phyloP scores from a whole-genome alignment of 2,329 filamentous ascomycete genomes.

The Colletotrichum salicis region DNA sequence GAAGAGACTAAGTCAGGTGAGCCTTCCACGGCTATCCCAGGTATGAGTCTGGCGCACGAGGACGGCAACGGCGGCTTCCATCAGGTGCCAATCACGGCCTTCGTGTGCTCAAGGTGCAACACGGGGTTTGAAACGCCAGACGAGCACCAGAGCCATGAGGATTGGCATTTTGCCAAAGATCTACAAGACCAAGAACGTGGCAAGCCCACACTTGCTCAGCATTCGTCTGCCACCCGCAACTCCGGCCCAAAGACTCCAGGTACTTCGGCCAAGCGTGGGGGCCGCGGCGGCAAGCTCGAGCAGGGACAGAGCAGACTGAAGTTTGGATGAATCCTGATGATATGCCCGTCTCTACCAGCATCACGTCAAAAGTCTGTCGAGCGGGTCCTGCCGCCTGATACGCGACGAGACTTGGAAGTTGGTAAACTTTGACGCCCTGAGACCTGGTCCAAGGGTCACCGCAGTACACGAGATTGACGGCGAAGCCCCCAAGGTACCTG shows the following conservation, averaged over 20 bases:
- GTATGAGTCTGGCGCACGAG: neutral
- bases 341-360: neutral
- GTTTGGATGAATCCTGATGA: constrained; percentile 59
- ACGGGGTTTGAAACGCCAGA: constrained; percentile 67
- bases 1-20: constrained; percentile 35
- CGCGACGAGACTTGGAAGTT: constrained; percentile 9
- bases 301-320: constrained; percentile 70
- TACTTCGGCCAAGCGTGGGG: constrained; percentile 52
- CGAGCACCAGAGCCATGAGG: constrained; percentile 79
- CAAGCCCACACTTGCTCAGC: constrained; percentile 55
- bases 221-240: constrained; percentile 46
- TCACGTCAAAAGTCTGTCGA: constrained; percentile 27
- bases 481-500: neutral
- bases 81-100: constrained; percentile 49
- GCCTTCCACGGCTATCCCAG: neutral
- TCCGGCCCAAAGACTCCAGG: constrained; percentile 43
- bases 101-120: constrained; percentile 73
- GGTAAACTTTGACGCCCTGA: constrained; percentile 13
- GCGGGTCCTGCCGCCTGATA: constrained; percentile 32
- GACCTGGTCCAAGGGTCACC: constrained; percentile 18
- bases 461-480: constrained; percentile 6
- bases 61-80: neutral
- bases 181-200: constrained; percentile 74
- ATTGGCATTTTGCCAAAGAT: constrained; percentile 95
- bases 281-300: constrained; percentile 53